A percentile compares a stretch with the other conserved stretches of the same genome.
Evolutionary conservation across 352 stramenopile genomes (phyloP).

Genomic region (Plasmopara halstedii): DNA sequence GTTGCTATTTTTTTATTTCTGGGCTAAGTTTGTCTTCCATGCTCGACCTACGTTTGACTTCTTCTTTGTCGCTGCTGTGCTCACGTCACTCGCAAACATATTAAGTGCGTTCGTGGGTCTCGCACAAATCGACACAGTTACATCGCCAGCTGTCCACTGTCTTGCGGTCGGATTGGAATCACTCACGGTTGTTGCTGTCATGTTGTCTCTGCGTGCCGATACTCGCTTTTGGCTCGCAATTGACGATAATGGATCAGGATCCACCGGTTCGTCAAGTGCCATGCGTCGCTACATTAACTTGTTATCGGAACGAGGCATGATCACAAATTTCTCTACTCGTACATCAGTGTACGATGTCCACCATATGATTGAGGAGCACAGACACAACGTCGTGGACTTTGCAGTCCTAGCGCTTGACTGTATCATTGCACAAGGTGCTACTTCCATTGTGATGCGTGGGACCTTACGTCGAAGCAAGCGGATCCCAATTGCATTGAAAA

Average conservation of each 20-base stretch:
- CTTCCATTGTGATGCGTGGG: constrained; percentile 78
- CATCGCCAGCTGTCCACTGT: constrained; percentile 31
- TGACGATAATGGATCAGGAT: constrained; percentile 42
- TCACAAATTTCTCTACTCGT: constrained; percentile 82
- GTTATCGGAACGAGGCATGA: constrained; percentile 74
- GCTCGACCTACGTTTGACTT: constrained; percentile 78
- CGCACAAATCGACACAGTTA: constrained; percentile 13
- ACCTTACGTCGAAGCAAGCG: constrained; percentile 35
- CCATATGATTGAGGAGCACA: constrained; percentile 82
- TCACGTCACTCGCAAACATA: constrained; percentile 38
- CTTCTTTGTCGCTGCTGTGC: constrained; percentile 60
- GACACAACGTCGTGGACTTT: constrained; percentile 78
- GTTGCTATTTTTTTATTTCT: constrained; percentile 64
- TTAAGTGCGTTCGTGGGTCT: constrained; percentile 45
- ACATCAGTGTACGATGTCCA: constrained; percentile 86
- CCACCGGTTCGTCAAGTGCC: constrained; percentile 30
- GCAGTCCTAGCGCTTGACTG: constrained; percentile 61
- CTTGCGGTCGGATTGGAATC: constrained; percentile 48
- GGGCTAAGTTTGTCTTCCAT: constrained; percentile 72
- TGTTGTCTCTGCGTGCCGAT: constrained; percentile 72
- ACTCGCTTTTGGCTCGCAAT: constrained; percentile 82
- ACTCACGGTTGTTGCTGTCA: constrained; percentile 55
- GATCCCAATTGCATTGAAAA: constrained; percentile 71
- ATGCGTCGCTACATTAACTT: constrained; percentile 72
- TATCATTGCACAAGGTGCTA: constrained; percentile 73